A percentile compares a stretch with the other conserved stretches of the same genome.
phyloP scores from a whole-genome alignment of 2,329 filamentous ascomycete genomes.

The Colletotrichum eleusines region DNA sequence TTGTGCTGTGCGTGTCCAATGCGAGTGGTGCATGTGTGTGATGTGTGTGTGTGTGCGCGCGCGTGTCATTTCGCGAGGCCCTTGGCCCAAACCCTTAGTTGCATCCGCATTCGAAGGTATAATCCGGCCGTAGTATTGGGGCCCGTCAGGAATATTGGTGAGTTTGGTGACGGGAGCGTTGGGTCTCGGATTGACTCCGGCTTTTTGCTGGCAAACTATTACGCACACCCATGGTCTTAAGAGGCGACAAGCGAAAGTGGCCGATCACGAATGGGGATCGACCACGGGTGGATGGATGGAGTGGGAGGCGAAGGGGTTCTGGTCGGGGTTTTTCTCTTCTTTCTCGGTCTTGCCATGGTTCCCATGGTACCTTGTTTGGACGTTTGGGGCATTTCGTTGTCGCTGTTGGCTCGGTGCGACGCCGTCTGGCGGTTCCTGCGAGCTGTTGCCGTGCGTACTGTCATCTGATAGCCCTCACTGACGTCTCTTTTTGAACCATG shows the following conservation, averaged over 20 bases:
- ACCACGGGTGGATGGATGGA: slow-evolving; percentile 4
- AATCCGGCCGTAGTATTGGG: slow-evolving; percentile 33
- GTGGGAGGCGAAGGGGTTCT: not conserved
- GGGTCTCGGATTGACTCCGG: slow-evolving; percentile 14
- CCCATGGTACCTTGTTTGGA: slow-evolving; percentile 8
- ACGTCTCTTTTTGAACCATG: slow-evolving; percentile 4
- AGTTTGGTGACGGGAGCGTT: not conserved
- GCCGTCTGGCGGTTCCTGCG: not conserved
- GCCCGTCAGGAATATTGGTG: slow-evolving; percentile 5
- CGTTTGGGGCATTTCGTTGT: not conserved
- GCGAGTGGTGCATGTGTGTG: slow-evolving; percentile 30
- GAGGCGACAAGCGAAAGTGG: slow-evolving; percentile 25
- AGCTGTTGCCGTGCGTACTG: not conserved
- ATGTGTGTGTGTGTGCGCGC: slow-evolving; percentile 24
- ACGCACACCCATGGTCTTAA: slow-evolving; percentile 30
- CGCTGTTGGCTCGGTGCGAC: slow-evolving; percentile 13
- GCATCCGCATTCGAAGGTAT: slow-evolving; percentile 39
- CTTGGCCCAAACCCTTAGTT: slow-evolving; percentile 28
- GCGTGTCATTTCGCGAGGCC: slow-evolving; percentile 40
- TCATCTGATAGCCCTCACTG: slow-evolving; percentile 15
- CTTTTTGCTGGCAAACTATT: slow-evolving; percentile 30
- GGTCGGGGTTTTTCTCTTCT: slow-evolving; percentile 12
- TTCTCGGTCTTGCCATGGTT: not conserved
- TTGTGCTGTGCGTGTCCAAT: slow-evolving; percentile 19
- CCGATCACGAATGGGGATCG: not conserved